Evolutionary conservation across 2,329 filamentous ascomycete species (phyloP).

Genomic region (Botrytis squamosa): DNA sequence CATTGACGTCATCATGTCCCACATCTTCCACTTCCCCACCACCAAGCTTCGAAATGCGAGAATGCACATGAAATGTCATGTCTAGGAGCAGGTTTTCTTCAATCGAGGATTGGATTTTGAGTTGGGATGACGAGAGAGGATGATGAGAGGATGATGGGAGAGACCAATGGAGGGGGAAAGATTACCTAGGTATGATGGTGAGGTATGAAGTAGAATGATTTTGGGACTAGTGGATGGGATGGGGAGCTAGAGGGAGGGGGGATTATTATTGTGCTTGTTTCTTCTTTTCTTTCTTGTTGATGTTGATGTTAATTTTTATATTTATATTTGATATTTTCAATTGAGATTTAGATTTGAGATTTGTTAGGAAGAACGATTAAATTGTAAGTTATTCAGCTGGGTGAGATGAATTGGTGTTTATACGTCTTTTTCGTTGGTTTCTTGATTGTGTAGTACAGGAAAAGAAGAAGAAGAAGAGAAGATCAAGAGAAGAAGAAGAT

Average conservation of each 20-base stretch:
- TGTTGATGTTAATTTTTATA: not conserved
- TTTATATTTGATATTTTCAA: not conserved
- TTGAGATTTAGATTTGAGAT: not conserved
- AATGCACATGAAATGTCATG: not conserved
- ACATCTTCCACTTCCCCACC: not conserved
- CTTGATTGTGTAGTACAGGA: not conserved
- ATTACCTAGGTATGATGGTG: not conserved
- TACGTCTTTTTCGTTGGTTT: not conserved
- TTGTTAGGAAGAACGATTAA: not conserved
- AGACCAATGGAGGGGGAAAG: not conserved
- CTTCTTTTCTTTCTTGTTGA: not conserved
- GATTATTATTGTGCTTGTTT: not conserved
- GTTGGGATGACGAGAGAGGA: not conserved
- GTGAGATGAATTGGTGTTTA: not conserved
- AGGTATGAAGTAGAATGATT: not conserved
- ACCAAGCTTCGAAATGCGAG: not conserved
- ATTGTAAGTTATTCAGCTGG: not conserved
- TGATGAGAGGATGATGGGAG: not conserved
- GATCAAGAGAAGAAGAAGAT: not conserved
- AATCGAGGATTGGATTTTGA: not conserved
- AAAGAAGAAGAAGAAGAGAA: not conserved
- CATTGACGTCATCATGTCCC: conserved; percentile 1
- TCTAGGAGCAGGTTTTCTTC: not conserved
- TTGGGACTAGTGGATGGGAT: not conserved
- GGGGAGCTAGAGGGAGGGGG: not conserved